Evolutionary conservation across 495 filamentous ascomycete species (phyloP).

Genomic region (Cenococcum geophilum): DNA sequence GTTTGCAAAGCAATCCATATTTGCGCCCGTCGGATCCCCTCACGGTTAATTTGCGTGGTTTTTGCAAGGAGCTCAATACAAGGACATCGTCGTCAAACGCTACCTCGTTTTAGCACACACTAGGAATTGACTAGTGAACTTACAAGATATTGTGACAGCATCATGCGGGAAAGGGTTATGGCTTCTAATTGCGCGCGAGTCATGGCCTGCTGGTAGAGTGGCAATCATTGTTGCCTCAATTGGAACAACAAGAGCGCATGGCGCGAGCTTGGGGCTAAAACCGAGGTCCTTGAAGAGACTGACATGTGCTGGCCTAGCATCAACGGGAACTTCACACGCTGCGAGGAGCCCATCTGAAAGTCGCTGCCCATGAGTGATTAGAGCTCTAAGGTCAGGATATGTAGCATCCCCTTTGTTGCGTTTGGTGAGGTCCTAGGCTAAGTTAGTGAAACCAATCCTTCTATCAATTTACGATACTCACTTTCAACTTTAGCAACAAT

Average conservation of each 20-base stretch:
- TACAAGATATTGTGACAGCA: conserved; percentile 50
- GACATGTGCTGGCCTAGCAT: conserved; percentile 62
- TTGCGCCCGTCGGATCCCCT: conserved; percentile 79
- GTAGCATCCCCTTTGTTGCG: conserved; percentile 1
- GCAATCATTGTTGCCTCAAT: conserved; percentile 78
- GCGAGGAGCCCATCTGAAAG: conserved; percentile 76
- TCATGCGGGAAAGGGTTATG: conserved; percentile 75
- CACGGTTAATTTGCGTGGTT: conserved; percentile 84
- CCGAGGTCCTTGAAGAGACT: conserved; percentile 67
- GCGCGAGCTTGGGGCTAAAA: conserved; percentile 77
- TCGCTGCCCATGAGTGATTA: conserved; percentile 73
- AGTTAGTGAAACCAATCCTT: conserved; percentile 5
- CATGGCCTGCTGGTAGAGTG: conserved; percentile 68
- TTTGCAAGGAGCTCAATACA: conserved; percentile 85
- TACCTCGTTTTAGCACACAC: conserved; percentile 12
- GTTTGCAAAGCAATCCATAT: conserved; percentile 91
- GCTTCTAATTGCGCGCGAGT: conserved; percentile 57
- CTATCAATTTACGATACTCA: conserved; percentile 31
- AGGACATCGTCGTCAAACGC: conserved; percentile 77
- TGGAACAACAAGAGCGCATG: conserved; percentile 79
- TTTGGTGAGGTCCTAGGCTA: conserved; percentile 13
- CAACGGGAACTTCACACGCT: conserved; percentile 67
- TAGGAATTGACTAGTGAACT: conserved; percentile 2
- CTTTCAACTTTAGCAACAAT: conserved; percentile 40
- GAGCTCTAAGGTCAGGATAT: conserved; percentile 50